phyloP scores from a whole-genome alignment of 2,329 filamentous ascomycete genomes.

The Rhynchosporium graminicola region DNA sequence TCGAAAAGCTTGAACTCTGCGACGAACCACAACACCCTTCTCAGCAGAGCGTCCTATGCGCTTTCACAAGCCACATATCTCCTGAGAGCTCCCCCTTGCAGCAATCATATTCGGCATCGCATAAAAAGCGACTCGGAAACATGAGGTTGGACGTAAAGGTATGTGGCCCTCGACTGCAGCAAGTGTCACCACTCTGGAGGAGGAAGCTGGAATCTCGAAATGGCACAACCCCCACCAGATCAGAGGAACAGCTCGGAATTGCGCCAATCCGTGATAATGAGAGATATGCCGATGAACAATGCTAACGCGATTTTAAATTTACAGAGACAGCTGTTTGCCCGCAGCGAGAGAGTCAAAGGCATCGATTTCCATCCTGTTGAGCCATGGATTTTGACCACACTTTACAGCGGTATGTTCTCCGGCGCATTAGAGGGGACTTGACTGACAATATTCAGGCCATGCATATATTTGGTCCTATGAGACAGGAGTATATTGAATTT shows the following conservation, averaged over 20 bases:
- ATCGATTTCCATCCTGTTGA: slow-evolving; percentile 97
- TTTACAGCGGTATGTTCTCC: slow-evolving; percentile 78
- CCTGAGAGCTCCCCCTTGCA: slow-evolving; percentile 24
- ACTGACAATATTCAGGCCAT: slow-evolving; percentile 63
- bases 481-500: slow-evolving; percentile 61
- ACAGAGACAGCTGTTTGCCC: slow-evolving; percentile 79
- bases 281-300: slow-evolving; percentile 26
- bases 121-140: slow-evolving; percentile 1
- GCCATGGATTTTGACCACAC: slow-evolving; percentile 93
- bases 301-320: slow-evolving; percentile 44
- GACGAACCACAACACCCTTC: slow-evolving; percentile 15
- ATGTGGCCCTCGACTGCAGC: slow-evolving; percentile 32
- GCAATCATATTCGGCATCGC: slow-evolving; percentile 23
- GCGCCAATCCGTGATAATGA: slow-evolving; percentile 28
- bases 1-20: background rate
- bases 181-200: background rate
- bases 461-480: slow-evolving; percentile 99
- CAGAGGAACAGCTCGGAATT: slow-evolving; percentile 30
- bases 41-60: slow-evolving; percentile 17
- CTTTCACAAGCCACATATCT: slow-evolving; percentile 16
- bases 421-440: slow-evolving; percentile 26
- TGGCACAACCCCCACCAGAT: slow-evolving; percentile 15
- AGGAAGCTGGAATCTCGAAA: slow-evolving; percentile 8
- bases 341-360: slow-evolving; percentile 94
- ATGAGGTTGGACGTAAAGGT: slow-evolving; percentile 65